A percentile compares a stretch with the other conserved stretches of the same genome.
phyloP scores from a whole-genome alignment of 2,329 filamentous ascomycete species.

The Colletotrichum paranaense region DNA sequence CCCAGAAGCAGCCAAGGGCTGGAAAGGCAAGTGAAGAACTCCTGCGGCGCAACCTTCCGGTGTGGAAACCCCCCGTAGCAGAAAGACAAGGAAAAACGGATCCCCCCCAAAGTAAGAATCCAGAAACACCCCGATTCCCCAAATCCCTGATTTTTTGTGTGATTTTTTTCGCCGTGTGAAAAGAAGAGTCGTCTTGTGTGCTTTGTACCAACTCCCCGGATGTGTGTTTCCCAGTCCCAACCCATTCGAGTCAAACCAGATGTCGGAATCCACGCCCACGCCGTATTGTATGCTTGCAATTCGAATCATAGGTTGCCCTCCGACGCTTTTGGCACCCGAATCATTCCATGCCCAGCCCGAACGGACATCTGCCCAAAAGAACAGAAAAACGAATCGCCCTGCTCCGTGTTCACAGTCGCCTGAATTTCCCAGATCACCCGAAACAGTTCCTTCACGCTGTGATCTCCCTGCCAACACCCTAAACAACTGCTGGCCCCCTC shows the following conservation, averaged over 20 bases:
- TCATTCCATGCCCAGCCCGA: constrained; percentile 24
- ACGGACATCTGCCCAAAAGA: constrained; percentile 24
- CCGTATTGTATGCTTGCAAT: constrained; percentile 34
- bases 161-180: constrained; percentile 33
- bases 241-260: constrained; percentile 34
- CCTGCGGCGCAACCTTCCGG: constrained; percentile 22
- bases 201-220: constrained; percentile 29
- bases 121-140: constrained; percentile 29
- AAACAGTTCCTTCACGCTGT: constrained; percentile 28
- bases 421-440: constrained; percentile 24
- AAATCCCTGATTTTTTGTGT: constrained; percentile 31
- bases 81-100: neutral
- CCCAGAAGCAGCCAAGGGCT: neutral
- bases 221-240: constrained; percentile 34
- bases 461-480: constrained; percentile 16
- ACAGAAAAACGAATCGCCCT: constrained; percentile 13
- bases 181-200: constrained; percentile 26
- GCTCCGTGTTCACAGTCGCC: constrained; percentile 33
- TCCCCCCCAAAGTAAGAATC: constrained; percentile 8
- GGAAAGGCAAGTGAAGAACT: constrained; percentile 22
- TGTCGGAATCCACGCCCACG: constrained; percentile 34
- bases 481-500: constrained; percentile 19
- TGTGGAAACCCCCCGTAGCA: neutral
- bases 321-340: constrained; percentile 33
- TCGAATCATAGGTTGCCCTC: constrained; percentile 34